These are phyloP conservation scores for Vitellaria paradoxa DNA, from an alignment of 179 eudicot species.

Conservation along the genomic window DNA sequence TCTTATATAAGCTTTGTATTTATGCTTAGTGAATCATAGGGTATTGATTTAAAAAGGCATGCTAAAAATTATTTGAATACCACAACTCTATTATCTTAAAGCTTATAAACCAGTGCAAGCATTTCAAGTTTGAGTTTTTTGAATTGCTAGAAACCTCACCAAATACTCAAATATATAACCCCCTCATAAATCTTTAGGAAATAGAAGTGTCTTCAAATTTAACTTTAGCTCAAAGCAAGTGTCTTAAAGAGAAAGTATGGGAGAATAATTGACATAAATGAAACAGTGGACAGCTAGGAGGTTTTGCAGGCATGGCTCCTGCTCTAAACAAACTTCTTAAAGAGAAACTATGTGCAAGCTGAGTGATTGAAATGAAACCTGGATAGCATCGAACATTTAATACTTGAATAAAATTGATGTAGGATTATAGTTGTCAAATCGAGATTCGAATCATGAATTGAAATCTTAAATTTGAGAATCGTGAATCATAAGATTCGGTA, in stretches of 20 bases:
- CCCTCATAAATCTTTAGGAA: not conserved
- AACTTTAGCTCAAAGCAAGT: not conserved
- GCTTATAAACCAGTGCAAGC: not conserved
- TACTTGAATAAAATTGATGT: not conserved
- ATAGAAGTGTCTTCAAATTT: not conserved
- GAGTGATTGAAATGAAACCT: not conserved
- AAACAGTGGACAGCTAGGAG: not conserved
- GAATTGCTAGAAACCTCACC: not conserved
- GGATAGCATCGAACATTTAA: not conserved
- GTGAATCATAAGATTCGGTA: no score
- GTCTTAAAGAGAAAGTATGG: not conserved
- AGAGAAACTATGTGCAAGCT: not conserved
- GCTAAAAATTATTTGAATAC: not conserved
- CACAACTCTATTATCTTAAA: not conserved
- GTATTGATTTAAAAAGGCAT: not conserved
- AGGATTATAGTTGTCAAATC: no score
- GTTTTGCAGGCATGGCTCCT: not conserved
- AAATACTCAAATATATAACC: not conserved
- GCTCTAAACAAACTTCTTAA: not conserved
- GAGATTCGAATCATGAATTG: no score
- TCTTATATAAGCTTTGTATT: not conserved
- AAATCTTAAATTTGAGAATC: no score
- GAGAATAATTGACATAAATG: not conserved
- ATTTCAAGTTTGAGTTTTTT: not conserved
- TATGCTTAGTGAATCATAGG: not conserved